Conservation (phyloP, 805 yeast genomes). For the Sporopachydermia quercuum region DNA sequence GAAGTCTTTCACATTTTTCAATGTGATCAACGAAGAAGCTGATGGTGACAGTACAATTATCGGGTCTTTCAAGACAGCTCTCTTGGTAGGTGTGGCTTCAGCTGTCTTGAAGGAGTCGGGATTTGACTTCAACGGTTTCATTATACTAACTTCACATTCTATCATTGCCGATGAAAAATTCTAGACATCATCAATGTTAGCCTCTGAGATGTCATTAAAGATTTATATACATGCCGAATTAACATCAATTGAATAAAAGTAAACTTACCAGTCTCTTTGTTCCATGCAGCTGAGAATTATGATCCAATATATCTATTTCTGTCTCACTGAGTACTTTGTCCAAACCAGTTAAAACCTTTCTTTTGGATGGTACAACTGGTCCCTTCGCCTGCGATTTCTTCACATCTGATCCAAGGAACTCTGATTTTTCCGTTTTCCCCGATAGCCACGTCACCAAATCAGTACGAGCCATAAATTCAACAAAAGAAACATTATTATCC, state of each 20-base stretch:
- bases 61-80: conserved; percentile 29
- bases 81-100: background rate
- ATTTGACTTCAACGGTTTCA: conserved; percentile 30
- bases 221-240: background rate
- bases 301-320: conserved; percentile 40
- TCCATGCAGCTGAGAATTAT: conserved; percentile 50
- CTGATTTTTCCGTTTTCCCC: conserved; percentile 49
- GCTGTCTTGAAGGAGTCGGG: conserved; percentile 1
- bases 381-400: background rate
- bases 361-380: background rate
- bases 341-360: background rate
- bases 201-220: too few species aligned
- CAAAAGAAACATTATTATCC: conserved; percentile 44
- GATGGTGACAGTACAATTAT: conserved; percentile 69
- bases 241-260: background rate
- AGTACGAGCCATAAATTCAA: conserved; percentile 73
- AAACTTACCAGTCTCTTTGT: conserved; percentile 31
- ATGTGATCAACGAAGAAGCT: conserved; percentile 54
- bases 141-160: conserved; percentile 46
- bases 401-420: conserved; percentile 17
- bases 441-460: conserved; percentile 72
- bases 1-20: conserved; percentile 51
- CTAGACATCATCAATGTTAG: background rate
- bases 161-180: conserved; percentile 51
- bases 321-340: conserved; percentile 10